Evolutionary conservation across 2,329 filamentous ascomycete genomes (phyloP).

Genomic region (Diaporthe caulivora): DNA sequence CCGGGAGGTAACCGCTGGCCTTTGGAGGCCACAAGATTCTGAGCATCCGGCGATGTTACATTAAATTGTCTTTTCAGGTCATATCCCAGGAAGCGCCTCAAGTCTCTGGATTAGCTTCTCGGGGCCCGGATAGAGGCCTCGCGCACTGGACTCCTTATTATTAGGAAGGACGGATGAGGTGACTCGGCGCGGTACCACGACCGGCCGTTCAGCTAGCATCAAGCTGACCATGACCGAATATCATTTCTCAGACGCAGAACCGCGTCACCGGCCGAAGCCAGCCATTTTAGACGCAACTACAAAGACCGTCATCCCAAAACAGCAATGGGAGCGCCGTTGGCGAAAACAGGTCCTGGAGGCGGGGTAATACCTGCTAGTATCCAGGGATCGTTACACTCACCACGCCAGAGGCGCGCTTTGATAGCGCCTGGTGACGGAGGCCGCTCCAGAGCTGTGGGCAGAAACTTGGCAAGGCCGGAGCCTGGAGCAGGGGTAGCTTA

Average conservation of each 20-base stretch:
- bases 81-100: constrained; percentile 3
- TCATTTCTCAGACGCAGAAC: not conserved
- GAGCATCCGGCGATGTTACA: not conserved
- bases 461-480: constrained; percentile 28
- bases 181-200: not conserved
- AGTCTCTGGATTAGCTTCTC: not conserved
- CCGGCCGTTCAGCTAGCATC: not conserved
- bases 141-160: not conserved
- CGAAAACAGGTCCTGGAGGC: constrained; percentile 27
- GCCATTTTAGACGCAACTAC: not conserved
- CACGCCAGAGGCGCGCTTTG: constrained; percentile 1
- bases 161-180: not conserved
- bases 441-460: constrained; percentile 16
- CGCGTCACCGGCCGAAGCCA: not conserved
- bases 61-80: not conserved
- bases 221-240: not conserved
- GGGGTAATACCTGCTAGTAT: constrained; percentile 29
- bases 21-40: not conserved
- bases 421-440: constrained; percentile 27
- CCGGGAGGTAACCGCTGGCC: not conserved
- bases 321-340: constrained; percentile 25
- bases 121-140: not conserved
- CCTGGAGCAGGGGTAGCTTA: constrained; percentile 30
- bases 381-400: constrained; percentile 14
- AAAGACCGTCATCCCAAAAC: constrained; percentile 21